Conservation (phyloP, 1,139 yeast genomes). For the Suzukiozyma palmioleophila region DNA sequence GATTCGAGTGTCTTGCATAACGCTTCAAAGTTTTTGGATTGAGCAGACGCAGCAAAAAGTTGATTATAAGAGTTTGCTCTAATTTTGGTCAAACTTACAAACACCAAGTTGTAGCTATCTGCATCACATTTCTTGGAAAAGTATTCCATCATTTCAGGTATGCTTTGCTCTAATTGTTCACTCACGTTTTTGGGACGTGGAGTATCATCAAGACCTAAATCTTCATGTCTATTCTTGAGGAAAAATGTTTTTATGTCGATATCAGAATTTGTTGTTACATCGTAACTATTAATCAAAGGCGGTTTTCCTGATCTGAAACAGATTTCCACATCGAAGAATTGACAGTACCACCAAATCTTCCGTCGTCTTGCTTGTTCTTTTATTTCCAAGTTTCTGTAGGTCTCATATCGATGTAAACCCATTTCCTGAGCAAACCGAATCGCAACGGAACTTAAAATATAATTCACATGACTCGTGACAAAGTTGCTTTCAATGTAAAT, state of each 20-base stretch:
- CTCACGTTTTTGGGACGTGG: too few species aligned
- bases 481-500: constrained; percentile 42
- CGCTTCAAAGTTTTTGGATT: constrained; percentile 14
- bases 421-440: constrained; percentile 58
- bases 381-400: constrained; percentile 31
- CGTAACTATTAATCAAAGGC: constrained; percentile 49
- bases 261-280: constrained; percentile 33
- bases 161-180: not conserved
- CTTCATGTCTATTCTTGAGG: not conserved
- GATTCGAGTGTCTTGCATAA: constrained; percentile 15
- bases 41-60: constrained; percentile 27
- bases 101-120: constrained; percentile 9
- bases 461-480: constrained; percentile 39
- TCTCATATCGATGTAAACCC: constrained; percentile 61
- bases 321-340: constrained; percentile 48
- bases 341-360: constrained; percentile 54
- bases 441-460: constrained; percentile 46
- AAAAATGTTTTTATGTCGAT: constrained; percentile 1
- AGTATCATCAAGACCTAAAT: not conserved
- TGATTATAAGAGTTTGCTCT: constrained; percentile 25
- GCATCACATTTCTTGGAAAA: too few species aligned
- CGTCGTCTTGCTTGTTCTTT: constrained; percentile 38
- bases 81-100: constrained; percentile 21
- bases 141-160: not conserved
- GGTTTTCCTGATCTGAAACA: constrained; percentile 59